phyloP scores from a whole-genome alignment of 345 rosid species.

The Arabidopsis arenosa region DNA sequence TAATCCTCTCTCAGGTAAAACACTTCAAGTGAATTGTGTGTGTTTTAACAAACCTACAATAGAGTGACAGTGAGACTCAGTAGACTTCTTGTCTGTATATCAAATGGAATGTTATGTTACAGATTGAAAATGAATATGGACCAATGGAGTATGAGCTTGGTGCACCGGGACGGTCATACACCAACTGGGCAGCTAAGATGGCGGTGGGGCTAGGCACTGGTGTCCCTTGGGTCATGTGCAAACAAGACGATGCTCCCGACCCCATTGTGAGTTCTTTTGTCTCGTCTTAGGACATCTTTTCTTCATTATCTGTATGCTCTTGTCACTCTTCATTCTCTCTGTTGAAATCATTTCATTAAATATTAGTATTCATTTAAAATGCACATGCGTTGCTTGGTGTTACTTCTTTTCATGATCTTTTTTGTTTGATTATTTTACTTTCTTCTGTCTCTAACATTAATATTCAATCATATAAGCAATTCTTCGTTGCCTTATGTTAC shows the following conservation, averaged over 20 bases:
- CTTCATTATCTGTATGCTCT: conserved; percentile 39
- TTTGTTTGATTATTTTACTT: conserved; percentile 14
- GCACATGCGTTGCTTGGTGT: conserved; percentile 42
- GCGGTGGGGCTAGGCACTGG: conserved; percentile 95
- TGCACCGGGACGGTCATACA: conserved; percentile 70
- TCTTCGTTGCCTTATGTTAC: conserved; percentile 27
- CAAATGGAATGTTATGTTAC: conserved; percentile 27
- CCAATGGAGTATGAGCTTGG: conserved; percentile 90
- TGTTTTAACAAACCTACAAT: not conserved
- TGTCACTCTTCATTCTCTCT: conserved; percentile 37
- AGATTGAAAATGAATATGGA: conserved; percentile 99
- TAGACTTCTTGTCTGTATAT: conserved; percentile 19
- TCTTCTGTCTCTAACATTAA: conserved; percentile 13
- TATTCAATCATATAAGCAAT: conserved; percentile 31
- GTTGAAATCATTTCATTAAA: conserved; percentile 30
- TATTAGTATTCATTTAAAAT: conserved; percentile 18
- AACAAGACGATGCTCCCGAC: conserved; percentile 99
- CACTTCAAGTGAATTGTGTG: too few relatives aligned
- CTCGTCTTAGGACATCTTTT: conserved; percentile 44
- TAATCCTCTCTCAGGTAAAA: conserved; percentile 91
- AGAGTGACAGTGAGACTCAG: conserved; percentile 29
- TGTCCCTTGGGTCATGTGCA: conserved; percentile 99
- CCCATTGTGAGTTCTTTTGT: conserved; percentile 72
- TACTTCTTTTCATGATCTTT: conserved; percentile 32
- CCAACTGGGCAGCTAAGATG: conserved; percentile 94